phyloP scores from a whole-genome alignment of 2,329 filamentous ascomycete species.

The Aspergillus clavatus region DNA sequence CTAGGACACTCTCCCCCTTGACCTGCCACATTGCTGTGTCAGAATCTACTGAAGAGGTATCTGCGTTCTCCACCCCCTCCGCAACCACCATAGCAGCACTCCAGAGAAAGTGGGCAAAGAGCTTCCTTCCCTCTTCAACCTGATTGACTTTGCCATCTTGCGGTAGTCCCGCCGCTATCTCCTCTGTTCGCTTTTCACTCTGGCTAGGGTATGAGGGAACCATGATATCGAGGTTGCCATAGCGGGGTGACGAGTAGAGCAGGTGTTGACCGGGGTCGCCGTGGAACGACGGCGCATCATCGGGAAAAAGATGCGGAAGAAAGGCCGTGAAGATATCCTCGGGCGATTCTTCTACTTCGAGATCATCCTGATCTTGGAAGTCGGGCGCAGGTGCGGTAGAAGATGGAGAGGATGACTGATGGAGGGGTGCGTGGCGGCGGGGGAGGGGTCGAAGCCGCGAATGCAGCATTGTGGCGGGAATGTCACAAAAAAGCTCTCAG shows the following conservation, averaged over 20 bases:
- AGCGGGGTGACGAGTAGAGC: conserved; percentile 44
- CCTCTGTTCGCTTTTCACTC: conserved; percentile 17
- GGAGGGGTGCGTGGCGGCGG: conserved; percentile 14
- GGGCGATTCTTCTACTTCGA: conserved; percentile 26
- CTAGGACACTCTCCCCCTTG: conserved; percentile 49
- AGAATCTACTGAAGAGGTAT: conserved; percentile 10
- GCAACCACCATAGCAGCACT: conserved; percentile 48
- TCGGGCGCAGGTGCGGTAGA: conserved; percentile 15
- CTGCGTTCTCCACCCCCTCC: conserved; percentile 37
- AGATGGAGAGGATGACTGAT: neutral
- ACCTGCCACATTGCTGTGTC: conserved; percentile 39
- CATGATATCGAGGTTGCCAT: conserved; percentile 38
- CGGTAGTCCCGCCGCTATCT: conserved; percentile 10
- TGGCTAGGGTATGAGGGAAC: conserved; percentile 42
- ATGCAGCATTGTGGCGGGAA: conserved; percentile 24
- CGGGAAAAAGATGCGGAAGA: conserved; percentile 52
- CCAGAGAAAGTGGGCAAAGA: conserved; percentile 59
- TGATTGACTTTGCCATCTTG: conserved; percentile 11
- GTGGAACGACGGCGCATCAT: conserved; percentile 52
- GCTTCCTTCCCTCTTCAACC: conserved; percentile 45
- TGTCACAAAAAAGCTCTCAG: neutral
- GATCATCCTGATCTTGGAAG: conserved; percentile 13
- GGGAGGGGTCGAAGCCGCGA: conserved; percentile 28
- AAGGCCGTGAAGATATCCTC: conserved; percentile 53
- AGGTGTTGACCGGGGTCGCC: conserved; percentile 50